Conservation (phyloP, 2,329 filamentous ascomycete species). For the Apiospora saccharicola region DNA sequence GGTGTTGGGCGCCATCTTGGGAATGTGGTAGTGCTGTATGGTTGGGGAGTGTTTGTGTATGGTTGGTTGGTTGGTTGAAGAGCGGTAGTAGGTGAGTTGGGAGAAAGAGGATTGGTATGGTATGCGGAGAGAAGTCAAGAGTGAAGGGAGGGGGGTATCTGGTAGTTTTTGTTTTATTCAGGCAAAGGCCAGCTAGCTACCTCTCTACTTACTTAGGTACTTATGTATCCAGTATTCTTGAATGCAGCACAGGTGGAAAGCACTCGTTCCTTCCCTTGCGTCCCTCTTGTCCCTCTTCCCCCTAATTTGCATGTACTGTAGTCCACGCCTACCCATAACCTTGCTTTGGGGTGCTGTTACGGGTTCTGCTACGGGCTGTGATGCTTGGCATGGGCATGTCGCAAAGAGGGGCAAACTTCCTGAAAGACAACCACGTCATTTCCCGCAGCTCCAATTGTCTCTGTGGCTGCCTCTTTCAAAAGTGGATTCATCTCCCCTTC, state of each 20-base stretch:
- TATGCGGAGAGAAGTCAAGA: background rate
- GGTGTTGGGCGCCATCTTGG: constrained; percentile 23
- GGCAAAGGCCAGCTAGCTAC: background rate
- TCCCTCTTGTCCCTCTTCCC: background rate
- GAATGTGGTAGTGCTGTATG: background rate
- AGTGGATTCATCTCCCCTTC: background rate
- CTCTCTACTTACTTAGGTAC: background rate
- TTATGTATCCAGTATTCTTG: background rate
- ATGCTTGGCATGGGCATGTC: constrained; percentile 10
- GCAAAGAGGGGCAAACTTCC: constrained; percentile 19
- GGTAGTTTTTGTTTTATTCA: background rate
- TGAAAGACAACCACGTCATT: constrained; percentile 19
- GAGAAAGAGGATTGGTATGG: background rate
- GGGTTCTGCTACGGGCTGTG: background rate
- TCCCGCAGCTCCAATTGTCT: background rate
- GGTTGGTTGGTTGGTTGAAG: background rate
- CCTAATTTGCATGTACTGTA: background rate
- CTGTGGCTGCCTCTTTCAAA: constrained; percentile 4
- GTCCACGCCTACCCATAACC: background rate
- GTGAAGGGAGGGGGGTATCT: background rate
- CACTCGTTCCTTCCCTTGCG: background rate
- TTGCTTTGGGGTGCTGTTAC: background rate
- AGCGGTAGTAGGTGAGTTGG: constrained; percentile 5
- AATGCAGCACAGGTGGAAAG: constrained; percentile 6
- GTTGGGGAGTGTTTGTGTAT: background rate